phyloP scores from a whole-genome alignment of 1,284 basidiomycete genomes.

The Sphaerobolus stellatus region DNA sequence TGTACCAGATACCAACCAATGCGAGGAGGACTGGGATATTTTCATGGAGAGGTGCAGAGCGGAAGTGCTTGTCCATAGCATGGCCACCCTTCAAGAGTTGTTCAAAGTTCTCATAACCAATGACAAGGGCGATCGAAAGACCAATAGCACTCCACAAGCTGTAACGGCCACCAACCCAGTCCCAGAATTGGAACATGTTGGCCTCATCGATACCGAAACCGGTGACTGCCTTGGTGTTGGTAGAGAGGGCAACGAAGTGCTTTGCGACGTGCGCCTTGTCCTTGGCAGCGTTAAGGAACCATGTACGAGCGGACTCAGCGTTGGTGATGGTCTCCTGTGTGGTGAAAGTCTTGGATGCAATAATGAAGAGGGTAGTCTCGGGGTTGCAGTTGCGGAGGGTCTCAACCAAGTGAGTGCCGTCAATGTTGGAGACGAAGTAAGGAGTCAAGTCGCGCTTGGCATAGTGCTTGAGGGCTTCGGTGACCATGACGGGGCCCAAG shows the following conservation, averaged over 20 bases:
- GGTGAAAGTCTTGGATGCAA: slow-evolving; percentile 98
- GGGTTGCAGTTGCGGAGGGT: slow-evolving; percentile 81
- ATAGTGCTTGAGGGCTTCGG: slow-evolving; percentile 94
- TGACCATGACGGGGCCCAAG: slow-evolving; percentile 98
- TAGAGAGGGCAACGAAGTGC: slow-evolving; percentile 98
- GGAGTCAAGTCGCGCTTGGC: slow-evolving; percentile 84
- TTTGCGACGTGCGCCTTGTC: slow-evolving; percentile 94
- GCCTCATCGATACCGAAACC: slow-evolving; percentile 89
- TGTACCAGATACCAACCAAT: slow-evolving; percentile 97
- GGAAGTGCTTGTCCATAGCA: slow-evolving; percentile 98
- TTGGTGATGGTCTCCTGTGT: slow-evolving; percentile 99
- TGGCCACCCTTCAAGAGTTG: slow-evolving; percentile 90
- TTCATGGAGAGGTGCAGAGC: slow-evolving; percentile 80
- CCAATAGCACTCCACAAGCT: slow-evolving; percentile 98
- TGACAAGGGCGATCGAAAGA: slow-evolving; percentile 87
- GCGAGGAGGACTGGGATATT: slow-evolving; percentile 94
- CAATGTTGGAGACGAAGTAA: slow-evolving; percentile 97
- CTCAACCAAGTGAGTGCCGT: slow-evolving; percentile 96
- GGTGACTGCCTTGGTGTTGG: slow-evolving; percentile 93
- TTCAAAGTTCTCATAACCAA: slow-evolving; percentile 95
- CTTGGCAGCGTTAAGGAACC: slow-evolving; percentile 87
- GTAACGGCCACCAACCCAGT: slow-evolving; percentile 99
- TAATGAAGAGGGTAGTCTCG: slow-evolving; percentile 95
- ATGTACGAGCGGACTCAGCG: slow-evolving; percentile 88
- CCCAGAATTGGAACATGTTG: slow-evolving; percentile 99